Conservation (phyloP, 305 asterid genomes). For the Stenogyne calaminthoides region DNA sequence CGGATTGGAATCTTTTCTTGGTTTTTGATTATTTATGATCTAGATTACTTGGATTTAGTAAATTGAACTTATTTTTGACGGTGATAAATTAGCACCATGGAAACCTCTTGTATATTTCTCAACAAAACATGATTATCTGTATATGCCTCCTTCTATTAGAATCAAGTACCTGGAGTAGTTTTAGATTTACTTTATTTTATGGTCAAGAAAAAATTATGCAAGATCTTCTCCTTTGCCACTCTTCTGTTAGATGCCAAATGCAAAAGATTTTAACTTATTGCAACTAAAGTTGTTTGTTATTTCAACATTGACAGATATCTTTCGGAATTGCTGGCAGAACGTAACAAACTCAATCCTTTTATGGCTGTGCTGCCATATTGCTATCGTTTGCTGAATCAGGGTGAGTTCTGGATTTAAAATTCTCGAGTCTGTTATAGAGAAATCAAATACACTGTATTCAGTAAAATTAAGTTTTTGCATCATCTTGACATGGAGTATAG, state of each 20-base stretch:
- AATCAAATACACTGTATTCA: neutral
- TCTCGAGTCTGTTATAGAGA: neutral
- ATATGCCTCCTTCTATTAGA: neutral
- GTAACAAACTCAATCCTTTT: slow-evolving; percentile 83
- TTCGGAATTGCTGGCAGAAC: slow-evolving; percentile 80
- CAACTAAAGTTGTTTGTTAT: slow-evolving; percentile 22
- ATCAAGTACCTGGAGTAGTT: neutral
- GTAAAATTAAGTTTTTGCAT: slow-evolving; percentile 14
- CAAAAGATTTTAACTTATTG: neutral
- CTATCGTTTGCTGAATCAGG: slow-evolving; percentile 86
- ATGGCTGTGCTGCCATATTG: slow-evolving; percentile 82
- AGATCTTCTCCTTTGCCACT: neutral
- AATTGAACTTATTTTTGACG: too few species aligned
- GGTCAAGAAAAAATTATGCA: neutral
- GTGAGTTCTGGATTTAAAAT: slow-evolving; percentile 50
- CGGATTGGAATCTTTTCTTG: too few species aligned
- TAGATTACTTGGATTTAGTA: too few species aligned
- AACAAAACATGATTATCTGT: too few species aligned
- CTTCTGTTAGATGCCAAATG: neutral
- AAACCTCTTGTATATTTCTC: too few species aligned
- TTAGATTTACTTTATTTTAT: neutral
- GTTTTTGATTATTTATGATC: too few species aligned
- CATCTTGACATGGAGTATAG: slow-evolving; percentile 3
- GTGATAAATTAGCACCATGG: too few species aligned
- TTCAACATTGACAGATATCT: slow-evolving; percentile 63